Conservation (phyloP, 768 basidiomycete genomes). For the Candolleomyces aberdarensis region DNA sequence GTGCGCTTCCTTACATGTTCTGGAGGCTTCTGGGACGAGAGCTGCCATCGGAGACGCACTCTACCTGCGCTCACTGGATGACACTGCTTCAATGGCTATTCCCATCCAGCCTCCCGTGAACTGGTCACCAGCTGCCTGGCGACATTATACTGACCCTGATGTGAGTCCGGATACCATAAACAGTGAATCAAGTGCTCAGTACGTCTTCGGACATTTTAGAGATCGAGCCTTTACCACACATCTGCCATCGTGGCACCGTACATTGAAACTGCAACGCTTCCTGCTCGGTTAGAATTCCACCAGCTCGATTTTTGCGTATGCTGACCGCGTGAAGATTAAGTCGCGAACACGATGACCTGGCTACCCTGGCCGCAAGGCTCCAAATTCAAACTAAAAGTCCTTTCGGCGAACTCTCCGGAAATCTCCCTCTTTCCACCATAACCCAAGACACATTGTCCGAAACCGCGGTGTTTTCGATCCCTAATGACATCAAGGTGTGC, state of each 20-base stretch:
- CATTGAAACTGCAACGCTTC: conserved; percentile 56
- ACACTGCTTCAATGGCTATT: conserved; percentile 46
- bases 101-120: conserved; percentile 44
- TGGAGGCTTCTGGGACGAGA: conserved; percentile 34
- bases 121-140: conserved; percentile 33
- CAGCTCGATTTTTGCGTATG: conserved; percentile 6
- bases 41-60: conserved; percentile 62
- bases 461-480: conserved; percentile 12
- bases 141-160: conserved; percentile 22
- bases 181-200: not conserved
- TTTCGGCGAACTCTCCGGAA: conserved; percentile 56
- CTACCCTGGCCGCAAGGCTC: conserved; percentile 43
- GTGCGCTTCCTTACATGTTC: conserved; percentile 3
- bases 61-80: conserved; percentile 47
- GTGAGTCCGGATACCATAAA: conserved; percentile 17
- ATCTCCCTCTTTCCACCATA: conserved; percentile 37
- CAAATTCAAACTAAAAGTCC: conserved; percentile 52
- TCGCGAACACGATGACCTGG: conserved; percentile 33
- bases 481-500: conserved; percentile 15
- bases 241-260: conserved; percentile 60
- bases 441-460: not conserved
- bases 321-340: conserved; percentile 23
- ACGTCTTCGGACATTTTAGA: conserved; percentile 6
- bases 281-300: conserved; percentile 43
- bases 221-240: conserved; percentile 35